Evolutionary conservation across 441 rosid species (phyloP).

Genomic region (Populus trichocarpa): DNA sequence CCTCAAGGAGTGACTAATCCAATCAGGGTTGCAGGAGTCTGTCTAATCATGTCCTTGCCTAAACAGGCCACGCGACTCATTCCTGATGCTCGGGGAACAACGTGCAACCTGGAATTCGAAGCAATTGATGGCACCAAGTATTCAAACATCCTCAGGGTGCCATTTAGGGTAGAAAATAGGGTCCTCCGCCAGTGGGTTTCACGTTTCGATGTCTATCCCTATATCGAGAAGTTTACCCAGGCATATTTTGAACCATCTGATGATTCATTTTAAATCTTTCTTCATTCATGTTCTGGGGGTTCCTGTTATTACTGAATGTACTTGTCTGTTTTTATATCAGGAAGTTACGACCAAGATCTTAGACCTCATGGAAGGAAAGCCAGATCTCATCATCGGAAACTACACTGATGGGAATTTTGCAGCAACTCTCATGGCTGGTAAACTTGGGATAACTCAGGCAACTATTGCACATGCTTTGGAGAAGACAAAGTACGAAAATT

Average conservation of each 20-base stretch:
- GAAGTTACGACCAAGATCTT: conserved; percentile 67
- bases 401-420: conserved; percentile 85
- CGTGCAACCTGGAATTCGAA: conserved; percentile 82
- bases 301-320: background rate
- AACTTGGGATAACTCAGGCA: conserved; percentile 86
- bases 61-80: conserved; percentile 70
- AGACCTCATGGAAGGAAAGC: conserved; percentile 72
- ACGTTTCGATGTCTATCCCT: conserved; percentile 84
- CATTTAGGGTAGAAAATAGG: conserved; percentile 58
- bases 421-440: conserved; percentile 73
- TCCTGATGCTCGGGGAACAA: conserved; percentile 74
- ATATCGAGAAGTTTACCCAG: conserved; percentile 72
- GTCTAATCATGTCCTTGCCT: background rate
- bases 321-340: conserved; percentile 23
- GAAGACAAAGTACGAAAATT: conserved; percentile 84
- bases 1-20: background rate
- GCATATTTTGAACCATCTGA: conserved; percentile 19
- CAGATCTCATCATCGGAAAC: conserved; percentile 83
- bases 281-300: background rate
- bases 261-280: background rate
- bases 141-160: conserved; percentile 71
- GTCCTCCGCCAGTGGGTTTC: conserved; percentile 76
- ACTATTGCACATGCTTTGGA: conserved; percentile 94
- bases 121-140: conserved; percentile 57
- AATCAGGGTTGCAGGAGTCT: background rate